phyloP scores from a whole-genome alignment of 1,284 basidiomycete genomes.

The Microbotryum intermedium region DNA sequence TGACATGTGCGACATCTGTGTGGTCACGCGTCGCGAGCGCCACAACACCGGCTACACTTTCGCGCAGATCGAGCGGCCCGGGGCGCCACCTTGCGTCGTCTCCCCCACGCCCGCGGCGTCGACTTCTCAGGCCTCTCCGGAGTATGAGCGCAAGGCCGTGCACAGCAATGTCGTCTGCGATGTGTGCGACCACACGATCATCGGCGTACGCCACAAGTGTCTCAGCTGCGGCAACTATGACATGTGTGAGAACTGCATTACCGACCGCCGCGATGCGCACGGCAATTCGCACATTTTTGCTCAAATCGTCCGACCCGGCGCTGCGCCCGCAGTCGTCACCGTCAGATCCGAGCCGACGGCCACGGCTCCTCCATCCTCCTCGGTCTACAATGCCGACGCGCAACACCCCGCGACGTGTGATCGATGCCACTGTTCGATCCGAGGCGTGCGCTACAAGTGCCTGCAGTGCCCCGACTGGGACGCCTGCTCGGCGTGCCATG shows the following conservation, averaged over 20 bases:
- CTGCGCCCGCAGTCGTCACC: background rate
- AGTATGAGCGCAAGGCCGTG: background rate
- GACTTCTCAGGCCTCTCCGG: background rate
- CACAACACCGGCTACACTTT: slow-evolving; percentile 10
- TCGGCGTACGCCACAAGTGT: slow-evolving; percentile 35
- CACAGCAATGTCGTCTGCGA: slow-evolving; percentile 24
- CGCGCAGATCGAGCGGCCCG: slow-evolving; percentile 14
- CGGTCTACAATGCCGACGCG: background rate
- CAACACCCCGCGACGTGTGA: slow-evolving; percentile 34
- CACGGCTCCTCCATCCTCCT: background rate
- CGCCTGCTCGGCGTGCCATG: slow-evolving; percentile 8
- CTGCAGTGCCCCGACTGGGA: slow-evolving; percentile 27
- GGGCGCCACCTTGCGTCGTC: background rate
- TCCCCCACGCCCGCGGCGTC: background rate
- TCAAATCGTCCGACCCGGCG: slow-evolving; percentile 14
- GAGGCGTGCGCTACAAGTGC: slow-evolving; percentile 60
- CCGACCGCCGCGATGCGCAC: background rate
- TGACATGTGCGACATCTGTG: slow-evolving; percentile 52
- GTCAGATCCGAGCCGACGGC: background rate
- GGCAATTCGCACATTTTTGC: slow-evolving; percentile 9
- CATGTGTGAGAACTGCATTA: slow-evolving; percentile 47
- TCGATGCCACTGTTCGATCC: slow-evolving; percentile 51
- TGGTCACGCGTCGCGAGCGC: slow-evolving; percentile 4
- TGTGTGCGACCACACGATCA: slow-evolving; percentile 34
- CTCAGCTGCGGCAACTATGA: slow-evolving; percentile 47